phyloP scores from a whole-genome alignment of 345 rosid genomes.

The Linum lewisii region DNA sequence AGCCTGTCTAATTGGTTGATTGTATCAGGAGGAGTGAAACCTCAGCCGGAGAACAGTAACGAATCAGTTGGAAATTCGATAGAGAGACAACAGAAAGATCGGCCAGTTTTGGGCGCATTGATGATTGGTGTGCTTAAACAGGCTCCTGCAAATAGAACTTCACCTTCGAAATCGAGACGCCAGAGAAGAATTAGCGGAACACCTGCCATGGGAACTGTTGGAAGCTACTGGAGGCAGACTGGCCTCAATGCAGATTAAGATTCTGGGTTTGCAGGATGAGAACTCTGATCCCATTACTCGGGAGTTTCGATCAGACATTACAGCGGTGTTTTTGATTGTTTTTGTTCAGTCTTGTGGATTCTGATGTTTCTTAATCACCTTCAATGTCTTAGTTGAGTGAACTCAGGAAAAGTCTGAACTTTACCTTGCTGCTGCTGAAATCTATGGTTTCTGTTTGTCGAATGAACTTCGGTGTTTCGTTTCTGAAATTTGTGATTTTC shows the following conservation, averaged over 20 bases:
- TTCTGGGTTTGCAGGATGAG: neutral
- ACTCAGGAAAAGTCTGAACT: neutral
- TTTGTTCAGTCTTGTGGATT: neutral
- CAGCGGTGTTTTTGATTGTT: neutral
- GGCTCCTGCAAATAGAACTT: constrained; percentile 1
- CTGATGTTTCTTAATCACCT: neutral
- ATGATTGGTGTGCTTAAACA: constrained; percentile 8
- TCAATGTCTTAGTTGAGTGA: neutral
- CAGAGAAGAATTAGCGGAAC: constrained; percentile 8
- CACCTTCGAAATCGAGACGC: constrained; percentile 9
- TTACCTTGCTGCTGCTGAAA: neutral
- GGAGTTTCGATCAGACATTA: neutral
- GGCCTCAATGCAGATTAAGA: constrained; percentile 13
- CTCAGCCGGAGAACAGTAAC: constrained; percentile 21
- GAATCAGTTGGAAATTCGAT: constrained; percentile 29
- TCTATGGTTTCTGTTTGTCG: neutral
- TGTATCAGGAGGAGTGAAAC: constrained; percentile 8
- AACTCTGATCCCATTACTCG: too few relatives aligned
- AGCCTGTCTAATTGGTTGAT: constrained; percentile 22
- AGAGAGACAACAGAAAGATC: neutral
- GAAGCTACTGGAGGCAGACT: constrained; percentile 22
- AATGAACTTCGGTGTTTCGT: neutral
- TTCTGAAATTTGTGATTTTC: neutral
- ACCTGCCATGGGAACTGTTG: constrained; percentile 18
- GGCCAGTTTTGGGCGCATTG: constrained; percentile 15